Base-by-base conservation (phyloP, 2,329 filamentous ascomycete genomes). In the Penicillium sp. region DNA sequence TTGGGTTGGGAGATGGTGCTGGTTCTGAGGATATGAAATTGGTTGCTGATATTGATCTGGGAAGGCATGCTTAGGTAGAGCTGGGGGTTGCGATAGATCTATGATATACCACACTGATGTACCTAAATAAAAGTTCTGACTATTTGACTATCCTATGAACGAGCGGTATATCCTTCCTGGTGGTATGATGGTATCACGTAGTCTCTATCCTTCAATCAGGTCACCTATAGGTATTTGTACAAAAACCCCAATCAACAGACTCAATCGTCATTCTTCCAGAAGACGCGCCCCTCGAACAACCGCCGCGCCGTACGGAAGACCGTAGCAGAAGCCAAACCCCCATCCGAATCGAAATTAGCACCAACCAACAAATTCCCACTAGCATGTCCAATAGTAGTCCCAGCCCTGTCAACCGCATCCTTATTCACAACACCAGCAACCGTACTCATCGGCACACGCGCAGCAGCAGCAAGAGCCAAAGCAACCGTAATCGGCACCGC, bases 401-500 rank as follows among this genome's bases (percentile, higher is more conserved):
- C 64, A 1, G 69, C 67, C 2, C 58, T 56, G 43, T 66, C 62
- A 14, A 64, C 61, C 7, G 58, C 54, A 3, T 57, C 30, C 10
- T 53, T 53, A 1, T 52, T 49, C 1, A 64, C 64, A 9, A 64
- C 54, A 14, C 66, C 50, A 1, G 74, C 71, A 4, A 72, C 67
- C 1, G 69, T 73, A 46, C 58, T 67, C 2, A 74, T 72, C 9
- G 66, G 51, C 4, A 80, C 61, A 43, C 73, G 73, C 9, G 76
- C 73, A 14, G 79, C 76, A 2, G 76, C 69, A 3, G 73, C 75
- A 12, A 80, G 52, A 11, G 76, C 75, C 13, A 82, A 65, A 0
- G 77, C 78, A 13, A 81, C 72, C 0, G 80, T 82, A 46, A 81
- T 72, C 1, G 79, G 80, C 2, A 80, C 72, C 8, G 80, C 79